Conservation (phyloP, 352 stramenopile species). For the Lagenidium giganteum region DNA sequence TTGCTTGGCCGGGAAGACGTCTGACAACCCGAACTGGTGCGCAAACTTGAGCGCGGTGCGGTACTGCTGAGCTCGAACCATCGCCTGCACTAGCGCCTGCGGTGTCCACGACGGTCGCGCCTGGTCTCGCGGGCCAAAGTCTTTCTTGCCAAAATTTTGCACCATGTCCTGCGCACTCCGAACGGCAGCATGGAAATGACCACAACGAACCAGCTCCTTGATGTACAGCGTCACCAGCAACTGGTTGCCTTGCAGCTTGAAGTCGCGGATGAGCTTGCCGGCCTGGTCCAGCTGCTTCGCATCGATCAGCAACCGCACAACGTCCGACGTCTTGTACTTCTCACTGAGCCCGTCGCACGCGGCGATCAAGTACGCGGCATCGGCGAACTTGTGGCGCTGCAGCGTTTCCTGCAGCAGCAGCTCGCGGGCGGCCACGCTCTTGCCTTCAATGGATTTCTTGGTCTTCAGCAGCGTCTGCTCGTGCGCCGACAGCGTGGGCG, state of each 20-base stretch:
- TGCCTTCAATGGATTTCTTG: conserved; percentile 21
- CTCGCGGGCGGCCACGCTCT: conserved; percentile 46
- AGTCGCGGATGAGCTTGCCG: conserved; percentile 66
- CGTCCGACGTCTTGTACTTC: conserved; percentile 78
- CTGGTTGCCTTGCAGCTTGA: conserved; percentile 65
- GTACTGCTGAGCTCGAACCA: conserved; percentile 72
- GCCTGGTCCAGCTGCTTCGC: conserved; percentile 50
- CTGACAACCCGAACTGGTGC: conserved; percentile 74
- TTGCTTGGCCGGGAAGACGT: conserved; percentile 57
- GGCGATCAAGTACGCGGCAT: conserved; percentile 70
- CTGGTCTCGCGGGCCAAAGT: conserved; percentile 18
- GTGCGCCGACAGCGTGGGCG: conserved; percentile 15
- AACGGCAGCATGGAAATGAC: conserved; percentile 66
- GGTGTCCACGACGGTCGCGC: conserved; percentile 64
- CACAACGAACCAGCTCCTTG: conserved; percentile 62
- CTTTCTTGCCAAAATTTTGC: conserved; percentile 54
- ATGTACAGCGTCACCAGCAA: conserved; percentile 79
- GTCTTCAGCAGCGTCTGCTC: conserved; percentile 33
- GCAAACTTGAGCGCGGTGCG: conserved; percentile 71
- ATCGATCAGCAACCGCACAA: conserved; percentile 76
- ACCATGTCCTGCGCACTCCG: conserved; percentile 80
- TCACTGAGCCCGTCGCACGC: conserved; percentile 30
- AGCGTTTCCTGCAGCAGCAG: conserved; percentile 50
- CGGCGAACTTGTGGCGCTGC: conserved; percentile 31
- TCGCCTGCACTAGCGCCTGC: conserved; percentile 74